These are phyloP conservation scores for Kodamaea laetipori DNA, from an alignment of 805 yeast genomes.

Conservation along the genomic window DNA sequence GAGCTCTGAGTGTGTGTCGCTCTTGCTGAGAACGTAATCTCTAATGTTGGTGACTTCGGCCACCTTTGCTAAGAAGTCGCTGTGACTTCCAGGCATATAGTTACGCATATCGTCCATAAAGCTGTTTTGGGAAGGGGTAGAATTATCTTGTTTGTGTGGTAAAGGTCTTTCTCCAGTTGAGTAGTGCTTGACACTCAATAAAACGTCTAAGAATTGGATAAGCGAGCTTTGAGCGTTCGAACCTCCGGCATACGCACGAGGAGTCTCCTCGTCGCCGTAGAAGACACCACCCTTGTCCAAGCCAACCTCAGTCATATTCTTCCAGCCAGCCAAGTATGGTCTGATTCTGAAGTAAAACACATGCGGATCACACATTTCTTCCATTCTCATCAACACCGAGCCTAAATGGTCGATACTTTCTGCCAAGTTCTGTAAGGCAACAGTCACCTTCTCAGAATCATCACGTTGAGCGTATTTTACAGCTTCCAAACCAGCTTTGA, in stretches of 20 bases:
- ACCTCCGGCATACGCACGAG: conserved; percentile 76
- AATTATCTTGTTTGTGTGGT: conserved; percentile 19
- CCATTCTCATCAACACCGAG: conserved; percentile 74
- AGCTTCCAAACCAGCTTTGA: conserved; percentile 68
- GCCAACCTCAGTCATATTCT: conserved; percentile 86
- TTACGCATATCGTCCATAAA: conserved; percentile 82
- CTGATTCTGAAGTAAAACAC: conserved; percentile 82
- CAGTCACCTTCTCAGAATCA: conserved; percentile 43
- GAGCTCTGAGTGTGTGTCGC: conserved; percentile 51
- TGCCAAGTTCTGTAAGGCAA: conserved; percentile 63
- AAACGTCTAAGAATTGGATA: conserved; percentile 81
- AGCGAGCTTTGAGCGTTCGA: conserved; percentile 92
- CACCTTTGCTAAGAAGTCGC: conserved; percentile 67
- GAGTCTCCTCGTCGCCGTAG: conserved; percentile 65
- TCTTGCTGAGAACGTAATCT: conserved; percentile 56
- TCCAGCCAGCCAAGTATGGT: conserved; percentile 94
- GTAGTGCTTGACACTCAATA: conserved; percentile 73
- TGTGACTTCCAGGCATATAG: conserved; percentile 89
- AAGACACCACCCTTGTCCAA: conserved; percentile 66
- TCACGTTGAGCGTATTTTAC: conserved; percentile 54
- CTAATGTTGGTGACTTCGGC: conserved; percentile 60
- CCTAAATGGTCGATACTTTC: conserved; percentile 75
- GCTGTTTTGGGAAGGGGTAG: conserved; percentile 7
- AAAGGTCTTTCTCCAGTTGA: conserved; percentile 66
- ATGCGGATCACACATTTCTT: conserved; percentile 94